Evolutionary conservation across 495 filamentous ascomycete genomes (phyloP), one percentile per base, ranked within the genome.

Genomic region (Aspergillus funiculosus): DNA sequence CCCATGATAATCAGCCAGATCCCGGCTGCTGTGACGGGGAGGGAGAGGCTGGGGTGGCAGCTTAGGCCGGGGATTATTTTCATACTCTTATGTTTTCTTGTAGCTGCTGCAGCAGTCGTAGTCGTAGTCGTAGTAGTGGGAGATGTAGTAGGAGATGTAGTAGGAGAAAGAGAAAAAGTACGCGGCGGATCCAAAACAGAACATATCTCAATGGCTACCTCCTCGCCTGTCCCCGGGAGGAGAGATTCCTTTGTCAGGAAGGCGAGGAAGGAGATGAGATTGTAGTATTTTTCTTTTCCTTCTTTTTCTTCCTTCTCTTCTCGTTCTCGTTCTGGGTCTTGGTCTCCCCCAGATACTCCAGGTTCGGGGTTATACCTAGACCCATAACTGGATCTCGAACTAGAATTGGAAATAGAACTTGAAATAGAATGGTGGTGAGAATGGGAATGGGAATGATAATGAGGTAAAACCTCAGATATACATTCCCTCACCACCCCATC

Each of bases 1-100:
- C 56, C 56, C 44, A 54, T 56, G 21, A 59, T 43, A 14, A 59
- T 34, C 7, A 45, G 31, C 52, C 52, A 59, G 3, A 59, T 31
- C 2, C 46, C 39, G 1, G 52, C 50, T 1, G 39, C 43, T 0
- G 52, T 37, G 4, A 59, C 22, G n/a, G 34, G 46, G 11, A 46
- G 35, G 17, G 29, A 22, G 24, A 42, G 22, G 20, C 22, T 7
- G n/a, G n/a, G 8, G n/a, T n/a, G n/a, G n/a, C n/a, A n/a, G n/a
- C n/a, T 30, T 37, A 14, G 28, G 5, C 20, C 6, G 18, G 13
- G 9, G 17, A 6, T 42, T 6, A 9, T 31, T 22, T 24, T 45
- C 29, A 6, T 35, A 6, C 6, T 21, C 17, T 11, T n/a, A 2
- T 20, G 9, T 19, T 19, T 9, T 0, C 1, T 20, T 10, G n/a